Evolutionary conservation across 169 alveolate species (phyloP).

Genomic region (Cryptosporidium ubiquitum): DNA sequence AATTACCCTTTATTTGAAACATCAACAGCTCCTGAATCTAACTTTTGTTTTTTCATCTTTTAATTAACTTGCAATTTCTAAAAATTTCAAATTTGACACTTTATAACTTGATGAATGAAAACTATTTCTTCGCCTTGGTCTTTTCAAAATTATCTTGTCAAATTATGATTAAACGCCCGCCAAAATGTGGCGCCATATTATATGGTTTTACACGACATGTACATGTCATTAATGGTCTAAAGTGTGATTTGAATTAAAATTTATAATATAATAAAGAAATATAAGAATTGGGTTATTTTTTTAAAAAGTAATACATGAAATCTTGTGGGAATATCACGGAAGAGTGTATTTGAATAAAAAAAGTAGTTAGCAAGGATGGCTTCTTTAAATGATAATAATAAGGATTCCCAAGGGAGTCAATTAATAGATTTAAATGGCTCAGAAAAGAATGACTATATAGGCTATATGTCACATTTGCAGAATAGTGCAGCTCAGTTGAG

Average conservation of each 20-base stretch:
- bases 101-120: no score
- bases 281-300: background rate
- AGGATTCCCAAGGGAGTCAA: constrained; percentile 15
- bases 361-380: background rate
- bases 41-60: constrained; percentile 8
- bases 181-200: background rate
- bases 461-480: constrained; percentile 47
- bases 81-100: background rate
- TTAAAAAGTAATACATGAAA: background rate
- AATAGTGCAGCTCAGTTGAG: constrained; percentile 52
- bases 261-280: background rate
- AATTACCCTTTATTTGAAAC: background rate
- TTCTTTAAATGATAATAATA: background rate
- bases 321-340: background rate
- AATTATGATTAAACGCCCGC: constrained; percentile 10
- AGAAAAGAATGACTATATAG: constrained; percentile 32
- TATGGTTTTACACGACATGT: constrained; percentile 50
- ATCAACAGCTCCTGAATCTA: background rate
- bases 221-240: constrained; percentile 18
- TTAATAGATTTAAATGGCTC: constrained; percentile 39
- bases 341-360: background rate
- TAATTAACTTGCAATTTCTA: background rate
- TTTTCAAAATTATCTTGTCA: background rate
- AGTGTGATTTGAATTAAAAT: constrained; percentile 1
- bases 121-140: background rate